Evolutionary conservation across 2,329 filamentous ascomycete genomes (phyloP), one percentile per base, ranked within the genome.

Genomic region (Fusarium secorum): DNA sequence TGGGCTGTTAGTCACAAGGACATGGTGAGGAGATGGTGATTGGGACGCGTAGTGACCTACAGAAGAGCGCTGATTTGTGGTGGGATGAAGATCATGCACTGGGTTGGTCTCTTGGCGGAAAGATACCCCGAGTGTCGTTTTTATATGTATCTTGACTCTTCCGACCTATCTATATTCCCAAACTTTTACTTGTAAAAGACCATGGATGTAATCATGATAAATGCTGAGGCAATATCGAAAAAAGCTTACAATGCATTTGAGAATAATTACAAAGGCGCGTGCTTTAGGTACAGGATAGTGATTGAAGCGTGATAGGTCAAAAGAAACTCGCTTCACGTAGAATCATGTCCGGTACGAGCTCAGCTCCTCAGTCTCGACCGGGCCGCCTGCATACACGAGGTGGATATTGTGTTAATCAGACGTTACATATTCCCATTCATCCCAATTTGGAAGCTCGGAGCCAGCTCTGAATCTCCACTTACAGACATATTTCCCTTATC

Each of bases 91-190:
- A 52, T 52, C 48, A 26, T 17, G n/a, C 11, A n/a, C 48, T 3
- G 18, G 9, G 18, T 51, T 35, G 0, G n/a, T 24, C 2, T 14
- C 13, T 35, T 35, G 13, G n/a, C 9, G 17, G 13, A 0, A 35
- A 15, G 11, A 15, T 24, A 3, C 9, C 5, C 32, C 6, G 18
- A 8, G 5, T 35, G 11, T 5, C 9, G 4, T 26, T 4, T 11
- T 11, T 26, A 1, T 17, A 24, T 24, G 2, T 6, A 4, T 8
- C 1, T 18, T 3, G 3, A 11, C 4, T 15, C 9, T 33, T 7
- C 4, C 11, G 4, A 26, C 2, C 2, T 11, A 2, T 51, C 5
- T 1, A 8, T 35, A 7, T 26, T 20, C n/a, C 15, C 9, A 4
- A 5, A 9, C 22, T 3, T 20, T 15, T 24, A 7, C 6, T 11